Percentiles rank a stretch among this genome's conserved stretches.
Evolutionary conservation across 805 yeast genomes (phyloP).

Genomic region (Saccharomycopsis fodiens): DNA sequence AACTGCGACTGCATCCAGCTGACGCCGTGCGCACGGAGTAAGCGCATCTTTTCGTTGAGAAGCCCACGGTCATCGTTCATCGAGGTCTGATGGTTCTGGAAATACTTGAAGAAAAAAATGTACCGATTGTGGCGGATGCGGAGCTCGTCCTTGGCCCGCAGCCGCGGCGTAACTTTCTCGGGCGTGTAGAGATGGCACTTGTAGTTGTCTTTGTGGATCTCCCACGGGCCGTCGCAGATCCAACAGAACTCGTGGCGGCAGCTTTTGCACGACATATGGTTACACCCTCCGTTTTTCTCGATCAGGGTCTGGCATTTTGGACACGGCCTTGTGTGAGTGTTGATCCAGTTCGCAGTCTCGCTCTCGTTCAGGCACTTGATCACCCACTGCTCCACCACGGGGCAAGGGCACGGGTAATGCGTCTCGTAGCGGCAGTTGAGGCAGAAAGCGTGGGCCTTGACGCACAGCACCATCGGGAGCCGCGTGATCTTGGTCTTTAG

Average conservation of each 20-base stretch:
- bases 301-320: conserved; percentile 74
- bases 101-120: conserved; percentile 67
- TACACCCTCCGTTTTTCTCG: conserved; percentile 95
- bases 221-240: conserved; percentile 82
- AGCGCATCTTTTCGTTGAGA: conserved; percentile 56
- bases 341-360: conserved; percentile 82
- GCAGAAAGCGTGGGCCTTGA: conserved; percentile 65
- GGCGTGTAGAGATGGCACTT: conserved; percentile 57
- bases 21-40: conserved; percentile 57
- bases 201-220: conserved; percentile 56
- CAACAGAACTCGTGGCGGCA: conserved; percentile 85
- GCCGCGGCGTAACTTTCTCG: conserved; percentile 26
- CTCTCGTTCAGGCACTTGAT: conserved; percentile 78
- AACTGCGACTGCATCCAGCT: conserved; percentile 90
- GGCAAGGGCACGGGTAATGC: conserved; percentile 83
- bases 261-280: conserved; percentile 84
- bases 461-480: conserved; percentile 70
- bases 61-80: conserved; percentile 61
- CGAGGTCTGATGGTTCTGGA: conserved; percentile 68
- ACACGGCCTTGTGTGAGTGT: conserved; percentile 77
- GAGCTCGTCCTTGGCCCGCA: conserved; percentile 35
- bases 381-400: conserved; percentile 61
- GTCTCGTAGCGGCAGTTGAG: conserved; percentile 65
- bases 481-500: conserved; percentile 15
- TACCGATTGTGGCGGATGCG: conserved; percentile 53